Conservation (phyloP, 1,284 basidiomycete genomes). For the Bondarzewia mesenterica region DNA sequence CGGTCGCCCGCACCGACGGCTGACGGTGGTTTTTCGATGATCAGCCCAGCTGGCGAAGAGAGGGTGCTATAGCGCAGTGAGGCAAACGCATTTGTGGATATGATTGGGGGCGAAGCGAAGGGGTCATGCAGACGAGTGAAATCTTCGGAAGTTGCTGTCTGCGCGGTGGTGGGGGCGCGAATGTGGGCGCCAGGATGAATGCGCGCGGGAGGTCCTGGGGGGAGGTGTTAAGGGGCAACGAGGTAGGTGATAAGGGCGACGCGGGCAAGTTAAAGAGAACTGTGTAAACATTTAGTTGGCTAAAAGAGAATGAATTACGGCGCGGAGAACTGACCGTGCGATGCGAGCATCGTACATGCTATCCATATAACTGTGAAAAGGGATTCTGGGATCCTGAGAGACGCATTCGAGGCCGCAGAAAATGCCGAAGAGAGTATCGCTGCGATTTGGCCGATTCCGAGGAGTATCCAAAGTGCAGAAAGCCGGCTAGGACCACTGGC, state of each 20-base stretch:
- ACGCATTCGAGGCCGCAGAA: no score
- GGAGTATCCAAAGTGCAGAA: not conserved
- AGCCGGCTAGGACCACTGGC: not conserved
- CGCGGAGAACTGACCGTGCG: slow-evolving; percentile 8
- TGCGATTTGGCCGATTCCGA: no score
- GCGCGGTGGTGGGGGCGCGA: not conserved
- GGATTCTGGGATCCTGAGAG: not conserved
- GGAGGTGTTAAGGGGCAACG: not conserved
- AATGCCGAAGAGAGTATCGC: no score
- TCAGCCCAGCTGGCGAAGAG: no score
- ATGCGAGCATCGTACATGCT: slow-evolving; percentile 9
- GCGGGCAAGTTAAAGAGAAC: slow-evolving; percentile 6
- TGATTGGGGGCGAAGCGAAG: not conserved
- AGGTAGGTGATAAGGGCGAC: not conserved
- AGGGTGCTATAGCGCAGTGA: not conserved
- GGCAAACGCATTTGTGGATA: not conserved
- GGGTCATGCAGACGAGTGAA: not conserved
- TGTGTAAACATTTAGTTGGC: not conserved
- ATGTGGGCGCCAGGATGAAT: not conserved
- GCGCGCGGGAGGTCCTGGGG: not conserved
- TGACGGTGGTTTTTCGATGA: not conserved
- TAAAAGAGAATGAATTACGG: not conserved
- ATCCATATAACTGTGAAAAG: slow-evolving; percentile 10
- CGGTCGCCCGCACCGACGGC: no score
- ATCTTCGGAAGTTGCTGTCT: not conserved